Conservation (phyloP, 768 basidiomycete genomes). For the Hericium alpestre region DNA sequence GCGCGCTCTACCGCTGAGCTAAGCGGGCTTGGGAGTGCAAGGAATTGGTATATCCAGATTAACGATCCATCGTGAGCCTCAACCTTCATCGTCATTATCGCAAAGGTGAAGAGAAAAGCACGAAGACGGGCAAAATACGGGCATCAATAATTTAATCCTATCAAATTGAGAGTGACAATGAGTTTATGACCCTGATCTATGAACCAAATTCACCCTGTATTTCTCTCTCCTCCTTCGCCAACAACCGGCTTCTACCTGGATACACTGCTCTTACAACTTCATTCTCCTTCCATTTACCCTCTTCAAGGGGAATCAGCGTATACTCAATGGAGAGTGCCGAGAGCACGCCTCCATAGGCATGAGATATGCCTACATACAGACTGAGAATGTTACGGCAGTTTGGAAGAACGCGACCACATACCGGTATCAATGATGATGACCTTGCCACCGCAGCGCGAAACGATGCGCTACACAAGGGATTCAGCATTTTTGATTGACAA, state of each 20-base stretch:
- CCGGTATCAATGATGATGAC: constrained; percentile 95
- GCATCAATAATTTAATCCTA: too few species aligned
- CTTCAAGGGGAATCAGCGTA: constrained; percentile 44
- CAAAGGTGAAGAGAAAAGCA: too few species aligned
- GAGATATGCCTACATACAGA: constrained; percentile 62
- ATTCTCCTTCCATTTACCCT: constrained; percentile 43
- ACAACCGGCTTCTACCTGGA: constrained; percentile 19
- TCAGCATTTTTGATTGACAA: neutral
- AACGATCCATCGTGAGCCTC: too few species aligned
- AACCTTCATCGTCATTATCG: too few species aligned
- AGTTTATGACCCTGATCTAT: too few species aligned
- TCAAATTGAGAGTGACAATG: too few species aligned
- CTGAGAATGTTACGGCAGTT: constrained; percentile 4
- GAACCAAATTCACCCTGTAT: neutral
- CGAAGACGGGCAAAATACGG: too few species aligned
- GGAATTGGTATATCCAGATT: too few species aligned
- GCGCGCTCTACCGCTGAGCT: constrained; percentile 16
- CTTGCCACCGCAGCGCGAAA: constrained; percentile 80
- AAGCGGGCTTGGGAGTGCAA: constrained; percentile 1
- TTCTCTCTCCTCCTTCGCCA: neutral
- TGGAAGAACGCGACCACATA: constrained; percentile 15
- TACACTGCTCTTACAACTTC: constrained; percentile 65
- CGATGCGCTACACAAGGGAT: constrained; percentile 45
- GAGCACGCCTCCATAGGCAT: constrained; percentile 87
- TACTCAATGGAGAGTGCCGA: constrained; percentile 86